These are phyloP conservation scores for Paspalum vaginatum DNA, from an alignment of 176 grass and related monocot genomes.

Conservation along the genomic window DNA sequence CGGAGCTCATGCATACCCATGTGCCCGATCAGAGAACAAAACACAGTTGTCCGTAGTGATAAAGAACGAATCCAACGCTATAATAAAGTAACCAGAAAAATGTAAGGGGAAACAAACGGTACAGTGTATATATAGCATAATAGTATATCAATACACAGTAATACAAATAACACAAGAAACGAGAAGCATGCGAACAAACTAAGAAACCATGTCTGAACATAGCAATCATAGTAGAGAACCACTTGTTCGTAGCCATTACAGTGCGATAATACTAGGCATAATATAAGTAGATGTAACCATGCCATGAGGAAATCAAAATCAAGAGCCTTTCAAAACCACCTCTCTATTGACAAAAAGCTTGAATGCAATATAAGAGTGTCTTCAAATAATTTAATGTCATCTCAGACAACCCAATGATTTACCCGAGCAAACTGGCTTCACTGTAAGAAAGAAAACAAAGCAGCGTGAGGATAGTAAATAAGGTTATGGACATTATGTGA, in stretches of 20 bases:
- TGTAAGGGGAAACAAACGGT: neutral
- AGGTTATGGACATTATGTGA: neutral
- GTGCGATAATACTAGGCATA: neutral
- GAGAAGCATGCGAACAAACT: slow-evolving; percentile 3
- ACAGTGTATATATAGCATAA: slow-evolving; percentile 3
- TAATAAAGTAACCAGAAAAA: slow-evolving; percentile 31
- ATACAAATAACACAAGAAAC: slow-evolving; percentile 28
- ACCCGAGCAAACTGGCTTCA: slow-evolving; percentile 26
- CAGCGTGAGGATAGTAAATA: neutral
- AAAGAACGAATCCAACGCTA: slow-evolving; percentile 19
- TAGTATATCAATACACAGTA: slow-evolving; percentile 19
- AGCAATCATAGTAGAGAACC: slow-evolving; percentile 18
- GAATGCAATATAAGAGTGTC: slow-evolving; percentile 32
- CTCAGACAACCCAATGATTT: slow-evolving; percentile 15
- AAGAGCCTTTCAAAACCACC: slow-evolving; percentile 39
- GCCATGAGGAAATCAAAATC: slow-evolving; percentile 41
- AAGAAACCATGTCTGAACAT: slow-evolving; percentile 34
- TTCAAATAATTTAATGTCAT: slow-evolving; percentile 27
- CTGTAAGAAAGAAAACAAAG: slow-evolving; percentile 22
- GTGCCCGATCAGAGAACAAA: slow-evolving; percentile 27
- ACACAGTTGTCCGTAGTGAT: neutral
- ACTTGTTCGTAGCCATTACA: slow-evolving; percentile 19
- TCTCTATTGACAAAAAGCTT: slow-evolving; percentile 42
- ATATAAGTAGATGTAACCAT: slow-evolving; percentile 17
- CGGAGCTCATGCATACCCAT: slow-evolving; percentile 7